Base-by-base conservation (phyloP, 352 stramenopile genomes). In the Pythium phragmiticola region DNA sequence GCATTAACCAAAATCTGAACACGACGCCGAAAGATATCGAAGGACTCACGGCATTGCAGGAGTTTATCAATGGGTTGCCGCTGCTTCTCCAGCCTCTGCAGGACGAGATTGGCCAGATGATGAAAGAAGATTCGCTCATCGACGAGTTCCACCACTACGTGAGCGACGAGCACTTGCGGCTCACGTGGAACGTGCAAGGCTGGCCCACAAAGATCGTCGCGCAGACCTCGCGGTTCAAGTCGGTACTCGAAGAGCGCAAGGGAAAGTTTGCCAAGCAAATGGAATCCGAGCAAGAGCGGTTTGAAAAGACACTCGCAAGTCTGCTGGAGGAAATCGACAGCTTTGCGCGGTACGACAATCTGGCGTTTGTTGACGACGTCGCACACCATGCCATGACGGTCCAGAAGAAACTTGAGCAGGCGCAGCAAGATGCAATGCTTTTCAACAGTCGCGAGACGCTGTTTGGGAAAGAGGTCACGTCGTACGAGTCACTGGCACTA, bases 381-480 rank as follows among this genome's bases (percentile, higher is more conserved):
- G 83, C 84, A 0, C 80, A 95, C 37, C 87, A 96, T 48, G 88
- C 92, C 7, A 80, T 90, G 68, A 77, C 84, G 3, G 77, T 98
- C 2, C 84, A 97, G 52, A 87, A 87, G 39, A 90, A 96, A 23
- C 68, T 98, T 14, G 83, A 95, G 42, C 77, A 97, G 66, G 89
- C 87, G 1, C 86, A 96, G 48, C 84, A 97, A 67, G 89, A 98
- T 53, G 89, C 93, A 6, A 77, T 87, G 34, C 55, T 97, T 1
- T 98, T 98, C 65, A 98, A 98, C 68, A 95, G 79, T 19, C 89
- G 95, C 4, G 95, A 98, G 57, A 82, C 72, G 7, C 70, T 98
- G 0, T 98, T 98, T 57, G 89, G 88, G 4, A 82, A 86, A 28
- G 86, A 96, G 21, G 68, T 94, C n/a, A 95, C 87, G 4, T 88